Percentiles rank a stretch among this genome's conserved stretches.
Evolutionary conservation across 2,329 filamentous ascomycete species (phyloP).

Genomic region (Nemania sp.): DNA sequence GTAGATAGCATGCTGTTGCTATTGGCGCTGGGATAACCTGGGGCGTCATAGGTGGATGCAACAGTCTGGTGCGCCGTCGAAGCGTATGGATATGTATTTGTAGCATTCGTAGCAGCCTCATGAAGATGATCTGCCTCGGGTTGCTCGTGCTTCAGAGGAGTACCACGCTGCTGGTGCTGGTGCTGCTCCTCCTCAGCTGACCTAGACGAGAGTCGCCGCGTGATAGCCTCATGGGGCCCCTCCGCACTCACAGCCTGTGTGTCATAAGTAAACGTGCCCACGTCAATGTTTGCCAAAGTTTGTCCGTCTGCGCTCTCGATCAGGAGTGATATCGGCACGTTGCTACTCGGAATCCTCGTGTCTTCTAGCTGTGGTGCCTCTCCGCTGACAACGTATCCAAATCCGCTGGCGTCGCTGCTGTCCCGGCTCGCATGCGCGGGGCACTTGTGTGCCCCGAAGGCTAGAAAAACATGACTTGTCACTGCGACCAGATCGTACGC

Average conservation of each 20-base stretch:
- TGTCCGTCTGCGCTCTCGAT: conserved; percentile 57
- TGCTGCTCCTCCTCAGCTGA: conserved; percentile 50
- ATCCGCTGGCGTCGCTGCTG: conserved; percentile 60
- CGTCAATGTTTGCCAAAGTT: conserved; percentile 54
- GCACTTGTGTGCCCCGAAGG: conserved; percentile 79
- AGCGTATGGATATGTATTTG: conserved; percentile 60
- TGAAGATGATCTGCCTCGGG: conserved; percentile 37
- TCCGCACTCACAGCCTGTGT: conserved; percentile 40
- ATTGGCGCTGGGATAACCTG: conserved; percentile 39
- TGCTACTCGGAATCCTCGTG: conserved; percentile 54
- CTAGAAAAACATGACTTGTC: conserved; percentile 65
- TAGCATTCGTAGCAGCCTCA: conserved; percentile 44
- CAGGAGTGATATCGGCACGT: conserved; percentile 58
- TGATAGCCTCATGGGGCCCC: conserved; percentile 46
- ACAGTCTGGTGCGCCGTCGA: conserved; percentile 55
- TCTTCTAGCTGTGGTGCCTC: conserved; percentile 66
- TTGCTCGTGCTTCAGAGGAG: conserved; percentile 42
- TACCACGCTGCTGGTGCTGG: conserved; percentile 39
- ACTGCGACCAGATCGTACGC: conserved; percentile 70
- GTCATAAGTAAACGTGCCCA: conserved; percentile 52
- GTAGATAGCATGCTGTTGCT: conserved; percentile 58
- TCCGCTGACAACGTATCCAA: conserved; percentile 71
- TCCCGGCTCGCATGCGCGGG: conserved; percentile 66
- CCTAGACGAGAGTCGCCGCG: conserved; percentile 44
- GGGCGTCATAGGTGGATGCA: conserved; percentile 43